Evolutionary conservation across 257 asterid genomes (phyloP), one percentile per base, ranked within the genome.

Genomic region (Scutellaria baicalensis): DNA sequence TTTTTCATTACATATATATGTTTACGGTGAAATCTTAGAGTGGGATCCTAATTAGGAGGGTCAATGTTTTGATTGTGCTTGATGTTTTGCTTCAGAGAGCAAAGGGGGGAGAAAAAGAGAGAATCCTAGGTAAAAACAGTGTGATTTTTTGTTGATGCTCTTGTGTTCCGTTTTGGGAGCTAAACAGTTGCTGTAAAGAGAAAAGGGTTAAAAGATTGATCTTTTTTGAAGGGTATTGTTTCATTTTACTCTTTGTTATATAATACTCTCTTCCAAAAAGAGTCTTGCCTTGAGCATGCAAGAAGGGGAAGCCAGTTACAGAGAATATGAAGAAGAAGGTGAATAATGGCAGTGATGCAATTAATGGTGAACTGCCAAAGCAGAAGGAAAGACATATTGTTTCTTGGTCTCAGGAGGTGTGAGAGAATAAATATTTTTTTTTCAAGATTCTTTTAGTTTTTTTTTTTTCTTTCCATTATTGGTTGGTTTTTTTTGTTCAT

Each of bases 351-450:
- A 45, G n/a, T 68, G 82, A 75, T 74, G 77, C 64, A 8, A 69
- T 47, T 75, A 77, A 14, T 65, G 78, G 71, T 78, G 88, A 78
- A 56, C 75, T 74, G 67, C 84, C 87, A 3, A 93, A 93, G 68
- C 91, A 79, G 82, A 93, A 91, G 64, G 95, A 89, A 57, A 90
- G 97, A 69, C 99, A 86, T 84, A 94, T 94, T 59, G 99, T 91
- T 74, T 94, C 99, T 62, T 94, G 99, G 99, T 89, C 99, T 69
- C 93, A 81, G 78, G 99, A 94, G 99, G 99, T 93, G 65, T 69
- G 85, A 51, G 40, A 69, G 88, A 61, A 2, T 55, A 56, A 64
- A n/a, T n/a, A n/a, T n/a, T n/a, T n/a, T 64, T 14, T 10, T 27
- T 4, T 48, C 33, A 63, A 42, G 0, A 36, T 51, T 50, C 54